Evolutionary conservation across 805 yeast genomes (phyloP).

Genomic region (Yamadazyma laniorum): DNA sequence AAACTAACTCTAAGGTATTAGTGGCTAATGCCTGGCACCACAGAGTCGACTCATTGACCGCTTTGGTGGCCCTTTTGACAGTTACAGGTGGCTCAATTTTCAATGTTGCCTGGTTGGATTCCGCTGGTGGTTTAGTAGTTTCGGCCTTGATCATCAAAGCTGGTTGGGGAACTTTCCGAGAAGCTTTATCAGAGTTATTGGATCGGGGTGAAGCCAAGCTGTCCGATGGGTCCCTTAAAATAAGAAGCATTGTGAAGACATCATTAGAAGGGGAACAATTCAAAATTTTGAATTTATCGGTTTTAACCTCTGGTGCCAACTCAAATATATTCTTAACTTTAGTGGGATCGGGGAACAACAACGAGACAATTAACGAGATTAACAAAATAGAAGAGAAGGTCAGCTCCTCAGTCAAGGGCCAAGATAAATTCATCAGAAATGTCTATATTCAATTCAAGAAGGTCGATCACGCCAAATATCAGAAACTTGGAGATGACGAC

Average conservation of each 20-base stretch:
- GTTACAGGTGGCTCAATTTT: slow-evolving; percentile 82
- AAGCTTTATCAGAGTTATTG: slow-evolving; percentile 71
- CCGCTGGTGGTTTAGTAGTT: slow-evolving; percentile 87
- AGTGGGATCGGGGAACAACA: slow-evolving; percentile 20
- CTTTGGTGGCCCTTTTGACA: slow-evolving; percentile 84
- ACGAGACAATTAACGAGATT: slow-evolving; percentile 28
- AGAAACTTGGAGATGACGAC: slow-evolving; percentile 5
- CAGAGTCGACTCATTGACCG: slow-evolving; percentile 88
- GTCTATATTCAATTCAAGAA: slow-evolving; percentile 21
- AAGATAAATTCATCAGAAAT: slow-evolving; percentile 44
- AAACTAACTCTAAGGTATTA: slow-evolving; percentile 80
- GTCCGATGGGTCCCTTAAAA: slow-evolving; percentile 47
- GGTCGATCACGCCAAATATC: slow-evolving; percentile 3
- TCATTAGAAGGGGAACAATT: slow-evolving; percentile 26
- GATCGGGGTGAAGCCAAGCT: slow-evolving; percentile 62
- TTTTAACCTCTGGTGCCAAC: slow-evolving; percentile 60
- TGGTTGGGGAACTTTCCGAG: slow-evolving; percentile 71
- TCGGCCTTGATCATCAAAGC: slow-evolving; percentile 80
- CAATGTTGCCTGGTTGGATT: slow-evolving; percentile 80
- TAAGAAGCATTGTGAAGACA: slow-evolving; percentile 40
- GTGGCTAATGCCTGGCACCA: slow-evolving; percentile 99
- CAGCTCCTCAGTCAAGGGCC: slow-evolving; percentile 31
- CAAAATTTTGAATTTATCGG: slow-evolving; percentile 40
- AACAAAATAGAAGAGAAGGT: slow-evolving; percentile 31
- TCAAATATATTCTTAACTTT: slow-evolving; percentile 37